Evolutionary conservation across 1,284 basidiomycete species (phyloP).

Genomic region (Exsudoporus floridanus): DNA sequence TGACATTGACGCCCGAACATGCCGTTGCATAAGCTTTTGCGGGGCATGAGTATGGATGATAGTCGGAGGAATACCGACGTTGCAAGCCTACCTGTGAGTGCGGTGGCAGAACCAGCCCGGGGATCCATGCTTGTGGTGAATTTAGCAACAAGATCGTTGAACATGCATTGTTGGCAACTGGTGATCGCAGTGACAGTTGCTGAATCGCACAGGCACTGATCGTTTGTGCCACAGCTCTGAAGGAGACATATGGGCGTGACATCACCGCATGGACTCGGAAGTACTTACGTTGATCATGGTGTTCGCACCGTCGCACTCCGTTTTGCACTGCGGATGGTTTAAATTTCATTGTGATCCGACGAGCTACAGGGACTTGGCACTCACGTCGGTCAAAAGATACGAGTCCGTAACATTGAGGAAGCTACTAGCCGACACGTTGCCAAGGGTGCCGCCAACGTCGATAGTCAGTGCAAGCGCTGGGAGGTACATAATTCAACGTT

Average conservation of each 20-base stretch:
- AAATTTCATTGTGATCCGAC: neutral
- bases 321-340: conserved; percentile 44
- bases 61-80: neutral
- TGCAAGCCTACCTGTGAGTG: conserved; percentile 47
- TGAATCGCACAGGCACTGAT: conserved; percentile 52
- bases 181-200: conserved; percentile 42
- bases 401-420: conserved; percentile 47
- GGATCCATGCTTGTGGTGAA: conserved; percentile 50
- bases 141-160: conserved; percentile 48
- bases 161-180: conserved; percentile 64
- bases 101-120: conserved; percentile 53
- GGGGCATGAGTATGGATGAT: neutral
- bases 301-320: conserved; percentile 40
- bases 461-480: conserved; percentile 54
- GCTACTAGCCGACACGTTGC: conserved; percentile 42
- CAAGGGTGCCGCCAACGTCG: conserved; percentile 39
- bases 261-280: neutral
- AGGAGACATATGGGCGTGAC: neutral
- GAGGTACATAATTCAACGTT: neutral
- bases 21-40: conserved; percentile 49
- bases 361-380: conserved; percentile 17
- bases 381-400: conserved; percentile 41
- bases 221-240: conserved; percentile 34
- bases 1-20: conserved; percentile 42
- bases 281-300: conserved; percentile 41